These are phyloP conservation scores for Berberis vulgaris DNA, from an alignment of 164 flowering plant species.

Conservation along the genomic window DNA sequence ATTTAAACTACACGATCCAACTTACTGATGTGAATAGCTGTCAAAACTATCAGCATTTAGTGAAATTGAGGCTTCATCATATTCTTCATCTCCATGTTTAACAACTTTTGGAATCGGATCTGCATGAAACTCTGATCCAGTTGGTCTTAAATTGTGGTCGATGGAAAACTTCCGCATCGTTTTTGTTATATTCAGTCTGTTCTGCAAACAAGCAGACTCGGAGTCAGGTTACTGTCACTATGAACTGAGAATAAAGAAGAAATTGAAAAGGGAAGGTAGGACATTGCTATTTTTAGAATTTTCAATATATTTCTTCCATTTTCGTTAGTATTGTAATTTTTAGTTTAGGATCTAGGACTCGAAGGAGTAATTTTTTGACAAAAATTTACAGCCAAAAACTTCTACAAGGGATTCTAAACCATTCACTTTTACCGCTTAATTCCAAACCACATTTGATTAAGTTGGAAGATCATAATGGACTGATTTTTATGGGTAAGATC, in stretches of 20 bases:
- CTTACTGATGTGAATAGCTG: conserved; percentile 61
- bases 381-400: too few relatives aligned
- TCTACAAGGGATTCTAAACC: too few relatives aligned
- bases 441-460: too few relatives aligned
- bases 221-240: conserved; percentile 6
- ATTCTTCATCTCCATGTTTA: conserved; percentile 83
- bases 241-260: not conserved
- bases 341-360: too few relatives aligned
- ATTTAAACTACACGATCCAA: conserved; percentile 3
- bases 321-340: too few relatives aligned
- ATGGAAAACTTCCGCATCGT: conserved; percentile 80
- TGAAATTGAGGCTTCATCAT: conserved; percentile 57
- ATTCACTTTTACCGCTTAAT: too few relatives aligned
- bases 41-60: conserved; percentile 56
- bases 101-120: conserved; percentile 36
- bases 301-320: too few relatives aligned
- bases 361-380: too few relatives aligned
- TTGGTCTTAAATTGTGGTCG: conserved; percentile 54
- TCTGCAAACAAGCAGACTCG: conserved; percentile 45
- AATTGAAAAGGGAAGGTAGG: too few relatives aligned
- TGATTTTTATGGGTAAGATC: too few relatives aligned
- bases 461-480: too few relatives aligned
- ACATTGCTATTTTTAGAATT: too few relatives aligned
- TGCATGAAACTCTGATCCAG: conserved; percentile 76
- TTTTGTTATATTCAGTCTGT: conserved; percentile 92